Percentiles rank a stretch among this genome's conserved stretches.
Evolutionary conservation across 352 stramenopile species (phyloP).

Genomic region (Aphanomyces astaci): DNA sequence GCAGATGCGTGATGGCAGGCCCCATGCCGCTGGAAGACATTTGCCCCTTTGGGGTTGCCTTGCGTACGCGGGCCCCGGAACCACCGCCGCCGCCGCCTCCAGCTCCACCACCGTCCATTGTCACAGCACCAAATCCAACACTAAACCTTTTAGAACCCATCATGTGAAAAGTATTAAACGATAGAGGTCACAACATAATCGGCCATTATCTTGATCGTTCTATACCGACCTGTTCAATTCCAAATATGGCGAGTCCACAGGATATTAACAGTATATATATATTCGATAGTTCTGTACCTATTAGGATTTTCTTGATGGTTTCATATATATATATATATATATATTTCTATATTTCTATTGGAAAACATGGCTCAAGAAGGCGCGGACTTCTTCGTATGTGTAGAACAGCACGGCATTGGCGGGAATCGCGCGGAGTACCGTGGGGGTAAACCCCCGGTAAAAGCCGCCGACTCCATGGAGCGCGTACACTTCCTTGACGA

Average conservation of each 20-base stretch:
- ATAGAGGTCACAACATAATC: too few relatives aligned
- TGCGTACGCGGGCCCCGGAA: slow-evolving; percentile 30
- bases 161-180: too few relatives aligned
- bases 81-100: not conserved
- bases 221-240: too few relatives aligned
- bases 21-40: slow-evolving; percentile 84
- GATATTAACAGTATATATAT: too few relatives aligned
- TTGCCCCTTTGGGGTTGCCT: slow-evolving; percentile 84
- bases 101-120: slow-evolving; percentile 3
- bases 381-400: slow-evolving; percentile 8
- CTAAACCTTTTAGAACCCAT: too few relatives aligned
- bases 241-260: too few relatives aligned
- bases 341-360: too few relatives aligned
- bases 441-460: slow-evolving; percentile 39
- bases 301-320: not conserved
- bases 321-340: too few relatives aligned
- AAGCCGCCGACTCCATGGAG: slow-evolving; percentile 32
- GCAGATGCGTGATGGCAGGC: slow-evolving; percentile 70
- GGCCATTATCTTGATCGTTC: too few relatives aligned
- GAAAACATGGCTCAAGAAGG: not conserved
- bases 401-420: slow-evolving; percentile 39
- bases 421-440: slow-evolving; percentile 31
- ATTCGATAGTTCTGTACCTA: too few relatives aligned
- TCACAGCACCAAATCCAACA: not conserved
- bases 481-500: slow-evolving; percentile 30